Evolutionary conservation across 2,329 filamentous ascomycete genomes (phyloP), one percentile per base, ranked within the genome.

Genomic region (Ophiostoma tasmaniense): DNA sequence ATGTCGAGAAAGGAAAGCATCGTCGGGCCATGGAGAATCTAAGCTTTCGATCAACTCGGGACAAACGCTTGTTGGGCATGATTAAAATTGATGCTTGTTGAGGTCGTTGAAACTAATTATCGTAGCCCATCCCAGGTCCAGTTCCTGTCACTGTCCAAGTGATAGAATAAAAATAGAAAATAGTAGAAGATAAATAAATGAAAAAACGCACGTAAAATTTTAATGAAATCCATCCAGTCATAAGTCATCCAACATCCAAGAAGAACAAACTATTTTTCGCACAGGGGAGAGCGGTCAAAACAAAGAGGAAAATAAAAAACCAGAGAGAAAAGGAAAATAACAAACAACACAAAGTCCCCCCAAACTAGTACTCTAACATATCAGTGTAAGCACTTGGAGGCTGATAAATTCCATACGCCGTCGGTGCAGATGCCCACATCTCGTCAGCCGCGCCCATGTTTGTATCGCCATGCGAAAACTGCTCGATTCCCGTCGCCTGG

Each of bases 401-500:
- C 28, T 62, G 55, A 30, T 64, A 35, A 30, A 22, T 30, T 7
- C 55, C 55, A 30, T 61, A 61, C 25, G 55, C 4, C 50, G 50
- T 55, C 22, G 50, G 25, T 3, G 55, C 55, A 13, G 55, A 25
- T 30, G 25, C 22, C 55, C 55, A 61, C 25, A 61, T 61, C 55
- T 28, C 55, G 25, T 61, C 55, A 11, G 13, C 3, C 13, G 25
- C 55, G 7, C 37, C 5, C 37, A 62, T 62, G 1, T 67, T n/a
- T 17, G 55, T 28, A n/a, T 70, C 67, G 2, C 74, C 74, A 42
- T 75, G 72, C n/a, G 75, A 72, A 39, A 77, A 76, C 33, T 73
- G 72, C 66, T 74, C 73, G n/a, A 75, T 69, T 5, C 73, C 72
- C 2, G 73, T 73, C 0, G 75, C 74, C 13, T 72, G 71, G 14